A percentile compares a stretch with the other conserved stretches of the same genome.
Conservation (phyloP, 352 stramenopile species). For the Pythium apleroticum region DNA sequence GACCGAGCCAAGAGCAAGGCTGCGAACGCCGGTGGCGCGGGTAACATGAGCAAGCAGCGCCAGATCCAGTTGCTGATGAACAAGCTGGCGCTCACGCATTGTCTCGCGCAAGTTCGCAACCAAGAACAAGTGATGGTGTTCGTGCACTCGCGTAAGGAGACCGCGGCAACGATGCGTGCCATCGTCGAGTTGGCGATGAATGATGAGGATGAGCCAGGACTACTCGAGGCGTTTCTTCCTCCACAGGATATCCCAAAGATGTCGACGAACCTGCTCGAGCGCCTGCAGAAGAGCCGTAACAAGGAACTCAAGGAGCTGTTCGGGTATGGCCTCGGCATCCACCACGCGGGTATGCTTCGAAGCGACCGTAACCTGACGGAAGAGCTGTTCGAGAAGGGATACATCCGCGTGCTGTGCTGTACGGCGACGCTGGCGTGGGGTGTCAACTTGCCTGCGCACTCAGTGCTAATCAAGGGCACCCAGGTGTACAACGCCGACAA, state of each 20-base stretch:
- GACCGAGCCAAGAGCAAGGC: conserved; percentile 27
- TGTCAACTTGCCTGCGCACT: conserved; percentile 98
- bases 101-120: conserved; percentile 59
- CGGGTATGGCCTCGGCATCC: conserved; percentile 94
- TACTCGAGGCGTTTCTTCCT: conserved; percentile 61
- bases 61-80: conserved; percentile 86
- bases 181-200: conserved; percentile 89
- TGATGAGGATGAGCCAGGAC: conserved; percentile 56
- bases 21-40: conserved; percentile 1
- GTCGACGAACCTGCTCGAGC: conserved; percentile 52
- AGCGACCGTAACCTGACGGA: conserved; percentile 95
- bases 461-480: conserved; percentile 99
- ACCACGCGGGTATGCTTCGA: conserved; percentile 98
- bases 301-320: conserved; percentile 95
- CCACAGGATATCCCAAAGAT: conserved; percentile 51
- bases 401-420: conserved; percentile 97
- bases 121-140: conserved; percentile 98
- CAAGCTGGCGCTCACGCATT: conserved; percentile 76
- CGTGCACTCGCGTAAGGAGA: conserved; percentile 99
- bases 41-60: conserved; percentile 54
- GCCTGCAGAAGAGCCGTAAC: conserved; percentile 93
- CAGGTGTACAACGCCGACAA: conserved; percentile 99
- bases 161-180: conserved; percentile 91
- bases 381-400: conserved; percentile 96
- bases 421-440: conserved; percentile 99